Evolutionary conservation across 495 filamentous ascomycete genomes (phyloP).

Genomic region (Aspergillus funiculosus): DNA sequence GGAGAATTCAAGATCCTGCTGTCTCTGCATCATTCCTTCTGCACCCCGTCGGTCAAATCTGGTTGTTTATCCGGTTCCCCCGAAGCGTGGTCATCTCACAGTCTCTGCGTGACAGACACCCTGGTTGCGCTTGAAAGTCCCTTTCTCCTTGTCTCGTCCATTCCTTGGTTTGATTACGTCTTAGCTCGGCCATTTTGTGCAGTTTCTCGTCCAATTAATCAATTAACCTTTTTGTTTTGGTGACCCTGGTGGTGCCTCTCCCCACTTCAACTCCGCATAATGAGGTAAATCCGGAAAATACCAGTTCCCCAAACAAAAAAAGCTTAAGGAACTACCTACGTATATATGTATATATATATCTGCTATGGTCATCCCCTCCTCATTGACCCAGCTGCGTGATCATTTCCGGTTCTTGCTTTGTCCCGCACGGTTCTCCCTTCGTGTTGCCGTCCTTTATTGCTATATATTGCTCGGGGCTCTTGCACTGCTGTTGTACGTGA

Average conservation of each 20-base stretch:
- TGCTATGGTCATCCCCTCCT: slow-evolving; percentile 15
- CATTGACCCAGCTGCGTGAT: slow-evolving; percentile 19
- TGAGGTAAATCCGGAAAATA: slow-evolving; percentile 15
- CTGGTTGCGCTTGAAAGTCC: slow-evolving; percentile 3
- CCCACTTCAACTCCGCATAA: slow-evolving; percentile 19
- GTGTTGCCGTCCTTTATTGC: slow-evolving; percentile 28
- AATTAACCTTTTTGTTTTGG: slow-evolving; percentile 13
- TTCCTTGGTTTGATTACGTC: slow-evolving; percentile 12
- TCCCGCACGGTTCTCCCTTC: slow-evolving; percentile 28
- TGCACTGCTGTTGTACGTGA: slow-evolving; percentile 29
- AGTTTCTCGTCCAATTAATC: slow-evolving; percentile 1
- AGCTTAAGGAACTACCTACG: background rate
- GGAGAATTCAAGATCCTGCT: too few species aligned
- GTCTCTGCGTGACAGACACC: background rate
- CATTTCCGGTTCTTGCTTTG: slow-evolving; percentile 30
- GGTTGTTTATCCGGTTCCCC: background rate
- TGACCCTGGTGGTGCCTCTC: slow-evolving; percentile 8
- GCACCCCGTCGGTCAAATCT: background rate
- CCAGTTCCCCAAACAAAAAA: slow-evolving; percentile 10
- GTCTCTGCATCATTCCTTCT: too few species aligned
- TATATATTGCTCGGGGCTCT: slow-evolving; percentile 30
- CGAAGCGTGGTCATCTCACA: background rate
- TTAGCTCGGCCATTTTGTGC: slow-evolving; percentile 19
- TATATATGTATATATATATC: too few species aligned
- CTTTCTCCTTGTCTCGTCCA: background rate